Conservation (phyloP, 2,329 filamentous ascomycete genomes). For the Curvularia eragrostidis region DNA sequence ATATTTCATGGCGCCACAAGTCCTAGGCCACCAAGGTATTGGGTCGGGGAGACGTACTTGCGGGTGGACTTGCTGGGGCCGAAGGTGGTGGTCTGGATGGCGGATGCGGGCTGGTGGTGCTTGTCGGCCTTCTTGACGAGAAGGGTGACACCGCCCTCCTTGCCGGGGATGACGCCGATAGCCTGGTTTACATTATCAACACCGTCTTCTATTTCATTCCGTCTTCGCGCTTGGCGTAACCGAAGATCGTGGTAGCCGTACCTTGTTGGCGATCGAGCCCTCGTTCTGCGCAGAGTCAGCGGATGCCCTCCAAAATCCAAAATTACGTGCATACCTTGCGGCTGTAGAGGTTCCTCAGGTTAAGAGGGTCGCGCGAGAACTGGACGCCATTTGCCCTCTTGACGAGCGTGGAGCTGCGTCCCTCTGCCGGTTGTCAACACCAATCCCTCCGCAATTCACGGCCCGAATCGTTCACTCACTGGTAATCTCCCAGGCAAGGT, state of each 20-base stretch:
- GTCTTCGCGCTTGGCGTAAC: constrained; percentile 15
- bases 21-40: background rate
- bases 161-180: constrained; percentile 75
- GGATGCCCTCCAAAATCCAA: constrained; percentile 12
- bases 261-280: constrained; percentile 93
- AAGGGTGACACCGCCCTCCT: constrained; percentile 81
- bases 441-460: constrained; percentile 9
- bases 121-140: constrained; percentile 82
- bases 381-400: constrained; percentile 87
- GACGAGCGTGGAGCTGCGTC: constrained; percentile 88
- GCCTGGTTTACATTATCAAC: constrained; percentile 62
- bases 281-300: constrained; percentile 68
- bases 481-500: constrained; percentile 94
- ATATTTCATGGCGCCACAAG: background rate
- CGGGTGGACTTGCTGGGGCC: constrained; percentile 74
- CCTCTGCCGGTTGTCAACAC: constrained; percentile 62
- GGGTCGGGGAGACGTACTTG: constrained; percentile 67
- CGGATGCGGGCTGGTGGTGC: constrained; percentile 74
- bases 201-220: constrained; percentile 2
- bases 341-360: constrained; percentile 88
- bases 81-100: constrained; percentile 71
- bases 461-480: constrained; percentile 68
- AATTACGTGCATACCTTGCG: constrained; percentile 72
- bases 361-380: constrained; percentile 94
- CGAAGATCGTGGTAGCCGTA: constrained; percentile 52